These are phyloP conservation scores for Aspergillus intermedius DNA, from an alignment of 2,329 filamentous ascomycete species.

Conservation along the genomic window DNA sequence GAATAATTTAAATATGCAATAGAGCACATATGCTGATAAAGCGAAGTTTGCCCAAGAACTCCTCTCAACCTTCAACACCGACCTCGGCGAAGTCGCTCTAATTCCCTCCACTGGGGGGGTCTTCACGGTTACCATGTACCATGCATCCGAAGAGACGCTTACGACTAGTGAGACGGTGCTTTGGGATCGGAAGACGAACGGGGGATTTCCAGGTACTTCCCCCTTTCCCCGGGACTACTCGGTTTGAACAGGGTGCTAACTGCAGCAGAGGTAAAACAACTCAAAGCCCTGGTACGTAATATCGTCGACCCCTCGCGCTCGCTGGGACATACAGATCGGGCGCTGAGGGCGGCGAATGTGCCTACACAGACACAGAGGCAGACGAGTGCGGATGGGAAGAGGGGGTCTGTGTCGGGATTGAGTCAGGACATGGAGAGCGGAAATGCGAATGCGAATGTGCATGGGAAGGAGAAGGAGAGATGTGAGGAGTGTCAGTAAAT, in stretches of 20 bases:
- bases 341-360: constrained; percentile 19
- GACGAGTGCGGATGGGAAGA: constrained; percentile 34
- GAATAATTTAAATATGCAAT: not conserved
- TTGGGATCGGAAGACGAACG: constrained; percentile 83
- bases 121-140: constrained; percentile 65
- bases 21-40: not conserved
- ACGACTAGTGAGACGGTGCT: constrained; percentile 51
- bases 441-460: constrained; percentile 3
- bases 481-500: constrained; percentile 24
- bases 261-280: constrained; percentile 67
- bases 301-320: constrained; percentile 70
- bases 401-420: not conserved
- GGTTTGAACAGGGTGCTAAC: not conserved
- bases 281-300: constrained; percentile 79
- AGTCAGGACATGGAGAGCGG: not conserved
- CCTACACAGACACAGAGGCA: constrained; percentile 2
- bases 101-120: constrained; percentile 78
- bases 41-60: constrained; percentile 79
- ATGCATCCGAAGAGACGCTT: constrained; percentile 15
- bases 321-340: constrained; percentile 72
- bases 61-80: constrained; percentile 80
- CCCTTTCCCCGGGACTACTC: constrained; percentile 1
- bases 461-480: constrained; percentile 8
- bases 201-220: constrained; percentile 69
- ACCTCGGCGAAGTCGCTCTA: constrained; percentile 79